Conservation (phyloP, 1,139 yeast genomes). For the Saccharomyces hybrid region DNA sequence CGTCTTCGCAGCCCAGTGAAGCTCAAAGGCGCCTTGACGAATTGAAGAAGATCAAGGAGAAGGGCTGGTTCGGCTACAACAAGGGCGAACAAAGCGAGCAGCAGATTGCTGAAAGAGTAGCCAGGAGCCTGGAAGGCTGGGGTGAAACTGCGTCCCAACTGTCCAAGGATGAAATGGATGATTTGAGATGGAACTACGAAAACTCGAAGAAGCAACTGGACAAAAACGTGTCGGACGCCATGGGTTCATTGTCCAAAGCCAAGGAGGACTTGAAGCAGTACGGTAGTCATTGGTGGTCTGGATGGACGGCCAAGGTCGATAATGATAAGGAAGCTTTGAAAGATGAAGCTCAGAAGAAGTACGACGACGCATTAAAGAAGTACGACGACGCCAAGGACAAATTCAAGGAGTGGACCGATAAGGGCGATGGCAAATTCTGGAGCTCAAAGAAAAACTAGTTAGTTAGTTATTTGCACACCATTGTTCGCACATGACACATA, state of each 20-base stretch:
- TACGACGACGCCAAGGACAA: constrained; percentile 29
- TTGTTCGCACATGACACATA: constrained; percentile 18
- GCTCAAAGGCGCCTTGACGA: constrained; percentile 24
- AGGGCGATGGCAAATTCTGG: constrained; percentile 27
- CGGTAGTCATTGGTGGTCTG: background rate
- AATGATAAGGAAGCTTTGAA: constrained; percentile 7
- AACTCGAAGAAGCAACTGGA: constrained; percentile 15
- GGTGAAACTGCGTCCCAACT: constrained; percentile 38
- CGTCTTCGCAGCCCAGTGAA: constrained; percentile 21
- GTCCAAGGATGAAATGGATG: constrained; percentile 37
- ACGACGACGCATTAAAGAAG: constrained; percentile 30
- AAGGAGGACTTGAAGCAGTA: background rate
- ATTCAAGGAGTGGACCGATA: constrained; percentile 24
- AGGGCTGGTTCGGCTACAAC: constrained; percentile 24
- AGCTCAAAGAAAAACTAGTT: constrained; percentile 6
- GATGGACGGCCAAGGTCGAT: background rate
- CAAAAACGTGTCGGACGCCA: constrained; percentile 16
- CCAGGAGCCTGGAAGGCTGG: constrained; percentile 38
- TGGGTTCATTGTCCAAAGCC: background rate
- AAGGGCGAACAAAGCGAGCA: constrained; percentile 20
- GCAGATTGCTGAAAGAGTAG: constrained; percentile 31
- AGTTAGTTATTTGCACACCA: background rate
- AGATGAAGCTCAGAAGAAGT: constrained; percentile 29
- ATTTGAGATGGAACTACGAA: constrained; percentile 17
- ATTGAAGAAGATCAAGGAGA: constrained; percentile 18